Base-by-base conservation (phyloP, 108 stramenopile genomes). In the Discostella stelligeroides region DNA sequence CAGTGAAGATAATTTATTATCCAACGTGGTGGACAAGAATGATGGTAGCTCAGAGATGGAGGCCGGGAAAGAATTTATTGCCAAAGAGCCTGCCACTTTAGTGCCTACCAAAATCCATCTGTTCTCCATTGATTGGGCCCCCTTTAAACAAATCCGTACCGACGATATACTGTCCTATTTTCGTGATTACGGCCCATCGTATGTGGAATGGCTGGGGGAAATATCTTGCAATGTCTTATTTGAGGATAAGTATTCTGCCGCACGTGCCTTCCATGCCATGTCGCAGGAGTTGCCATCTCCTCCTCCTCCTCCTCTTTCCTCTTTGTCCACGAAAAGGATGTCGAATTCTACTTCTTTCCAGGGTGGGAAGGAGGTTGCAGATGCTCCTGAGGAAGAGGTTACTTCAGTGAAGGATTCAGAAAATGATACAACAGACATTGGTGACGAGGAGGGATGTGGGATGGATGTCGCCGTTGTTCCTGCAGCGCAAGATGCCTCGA, bases 201-300 rank as follows among this genome's bases (percentile, higher is more conserved):
- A 89, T 69, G 86, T 93, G 3, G 92, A 93, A 68, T 93, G 92
- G 92, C 82, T 93, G 11, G 88, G 89, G 15, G 92, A 93, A 46
- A 53, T 90, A 0, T 79, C 81, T 30, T 88, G 87, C 73, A 90
- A 93, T 51, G 66, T 93, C 45, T 61, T 80, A 43, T 93, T 93
- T 72, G 86, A 83, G 48, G 89, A 93, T 50, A 79, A 76, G 38
- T 77, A 66, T 68, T 87, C 89, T 20, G 88, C 92, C 0, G 78
- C 83, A 11, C 70, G 92, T 55, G 92, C 92, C 17, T 76, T 90
- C 63, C 63, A 82, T 40, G 83, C 74, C 7, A 20, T 93, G 39
- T 84, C 87, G 23, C 79, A 80, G 60, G 87, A 88, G 24, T 64
- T 92, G 42, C 88, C 85, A 14, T 82, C 80, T 14, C 90, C 90